Percentiles rank a stretch among this genome's conserved stretches.
These are phyloP conservation scores for Aegle marmelos DNA, from an alignment of 345 rosid genomes.

Conservation along the genomic window DNA sequence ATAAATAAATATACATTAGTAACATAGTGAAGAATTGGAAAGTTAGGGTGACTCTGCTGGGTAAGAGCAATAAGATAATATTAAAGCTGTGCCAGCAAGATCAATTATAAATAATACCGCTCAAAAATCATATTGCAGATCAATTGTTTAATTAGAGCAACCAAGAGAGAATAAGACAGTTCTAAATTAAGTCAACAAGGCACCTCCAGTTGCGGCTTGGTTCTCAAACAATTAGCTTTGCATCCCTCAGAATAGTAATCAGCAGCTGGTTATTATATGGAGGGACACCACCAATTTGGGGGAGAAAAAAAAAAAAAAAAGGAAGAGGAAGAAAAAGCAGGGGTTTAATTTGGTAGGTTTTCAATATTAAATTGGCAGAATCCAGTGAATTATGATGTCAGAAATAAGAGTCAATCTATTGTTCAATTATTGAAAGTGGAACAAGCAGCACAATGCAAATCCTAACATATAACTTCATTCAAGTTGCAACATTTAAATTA, in stretches of 20 bases:
- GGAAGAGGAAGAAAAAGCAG: neutral
- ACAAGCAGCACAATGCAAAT: neutral
- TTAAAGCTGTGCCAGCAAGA: neutral
- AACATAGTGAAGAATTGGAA: neutral
- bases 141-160: neutral
- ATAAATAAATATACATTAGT: slow-evolving; percentile 2
- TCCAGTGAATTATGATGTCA: neutral
- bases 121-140: neutral
- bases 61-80: neutral
- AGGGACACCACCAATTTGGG: neutral
- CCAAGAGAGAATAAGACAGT: neutral
- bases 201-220: neutral
- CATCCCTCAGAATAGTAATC: neutral
- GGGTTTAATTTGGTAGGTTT: neutral
- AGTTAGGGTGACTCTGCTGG: neutral
- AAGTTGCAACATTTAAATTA: neutral
- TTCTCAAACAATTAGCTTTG: neutral
- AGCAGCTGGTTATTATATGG: neutral
- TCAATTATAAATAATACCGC: neutral
- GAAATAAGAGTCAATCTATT: neutral
- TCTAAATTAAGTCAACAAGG: neutral
- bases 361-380: neutral
- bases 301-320: no score
- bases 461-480: neutral
- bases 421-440: neutral